Conservation (phyloP, 108 stramenopile species). For the Nitzschia sp. region DNA sequence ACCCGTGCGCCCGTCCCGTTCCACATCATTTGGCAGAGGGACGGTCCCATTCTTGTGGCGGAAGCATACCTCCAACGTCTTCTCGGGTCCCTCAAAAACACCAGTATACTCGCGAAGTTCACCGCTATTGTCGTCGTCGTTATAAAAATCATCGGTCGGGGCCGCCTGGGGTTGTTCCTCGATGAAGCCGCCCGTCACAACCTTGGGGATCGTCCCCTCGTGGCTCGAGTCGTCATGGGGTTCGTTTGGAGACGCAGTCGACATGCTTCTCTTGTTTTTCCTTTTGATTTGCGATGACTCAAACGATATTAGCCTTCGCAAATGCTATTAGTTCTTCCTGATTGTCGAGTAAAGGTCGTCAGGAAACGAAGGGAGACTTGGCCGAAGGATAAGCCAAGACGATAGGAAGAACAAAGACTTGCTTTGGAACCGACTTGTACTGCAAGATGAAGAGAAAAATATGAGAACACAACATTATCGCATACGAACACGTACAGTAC, state of each 20-base stretch:
- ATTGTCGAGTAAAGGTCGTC: conserved; percentile 36
- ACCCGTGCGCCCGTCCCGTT: conserved; percentile 46
- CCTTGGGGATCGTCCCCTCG: conserved; percentile 9
- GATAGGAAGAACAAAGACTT: conserved; percentile 56
- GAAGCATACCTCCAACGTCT: conserved; percentile 86
- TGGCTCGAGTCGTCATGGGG: conserved; percentile 9
- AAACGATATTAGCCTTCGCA: neutral
- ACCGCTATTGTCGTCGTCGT: conserved; percentile 67
- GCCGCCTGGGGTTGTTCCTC: conserved; percentile 21
- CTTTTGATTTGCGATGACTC: too few species aligned
- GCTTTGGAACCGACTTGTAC: conserved; percentile 34
- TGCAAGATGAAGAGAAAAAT: conserved; percentile 3
- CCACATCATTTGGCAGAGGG: conserved; percentile 16
- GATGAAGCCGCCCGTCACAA: conserved; percentile 6
- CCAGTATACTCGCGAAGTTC: conserved; percentile 82
- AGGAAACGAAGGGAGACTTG: conserved; percentile 50
- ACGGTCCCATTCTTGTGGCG: conserved; percentile 49
- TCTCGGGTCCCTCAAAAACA: conserved; percentile 88
- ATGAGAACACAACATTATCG: neutral
- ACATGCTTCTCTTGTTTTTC: too few species aligned
- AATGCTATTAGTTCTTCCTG: neutral
- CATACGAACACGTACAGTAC: neutral
- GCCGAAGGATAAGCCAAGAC: conserved; percentile 60
- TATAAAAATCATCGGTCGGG: conserved; percentile 3
- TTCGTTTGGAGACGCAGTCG: neutral